Conservation (phyloP, 352 stramenopile species). For the Aphanomyces cochlioides region DNA sequence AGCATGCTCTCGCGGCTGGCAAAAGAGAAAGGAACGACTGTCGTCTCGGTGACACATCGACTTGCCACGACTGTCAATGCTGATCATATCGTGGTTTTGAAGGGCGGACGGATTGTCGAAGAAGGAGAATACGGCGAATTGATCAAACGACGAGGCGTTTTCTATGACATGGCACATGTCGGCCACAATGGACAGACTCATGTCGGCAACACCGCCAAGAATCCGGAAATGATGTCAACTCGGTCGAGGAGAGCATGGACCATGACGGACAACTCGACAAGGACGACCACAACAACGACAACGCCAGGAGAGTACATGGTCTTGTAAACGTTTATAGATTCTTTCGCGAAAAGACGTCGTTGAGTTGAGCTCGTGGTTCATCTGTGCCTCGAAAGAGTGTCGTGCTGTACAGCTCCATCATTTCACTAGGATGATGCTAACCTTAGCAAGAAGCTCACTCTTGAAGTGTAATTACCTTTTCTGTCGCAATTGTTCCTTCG, state of each 20-base stretch:
- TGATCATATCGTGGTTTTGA: constrained; percentile 76
- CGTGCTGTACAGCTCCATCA: constrained; percentile 82
- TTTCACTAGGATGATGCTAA: constrained; percentile 41
- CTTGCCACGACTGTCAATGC: constrained; percentile 71
- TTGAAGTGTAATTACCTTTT: constrained; percentile 46
- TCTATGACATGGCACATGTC: constrained; percentile 73
- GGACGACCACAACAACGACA: not conserved
- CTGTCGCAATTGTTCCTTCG: constrained; percentile 68
- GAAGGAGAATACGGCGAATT: constrained; percentile 70
- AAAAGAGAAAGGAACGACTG: constrained; percentile 84
- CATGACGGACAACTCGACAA: not conserved
- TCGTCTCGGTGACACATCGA: constrained; percentile 82
- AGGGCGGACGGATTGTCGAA: constrained; percentile 65
- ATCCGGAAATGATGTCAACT: no score
- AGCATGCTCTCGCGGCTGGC: constrained; percentile 68
- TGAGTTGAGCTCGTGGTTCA: constrained; percentile 74
- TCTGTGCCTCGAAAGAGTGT: constrained; percentile 80
- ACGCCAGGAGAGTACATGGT: not conserved
- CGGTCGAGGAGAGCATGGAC: not conserved
- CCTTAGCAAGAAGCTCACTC: not conserved
- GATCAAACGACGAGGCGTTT: constrained; percentile 60
- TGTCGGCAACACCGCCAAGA: no score
- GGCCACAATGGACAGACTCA: not conserved
- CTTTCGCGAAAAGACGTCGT: constrained; percentile 80
- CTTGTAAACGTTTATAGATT: constrained; percentile 47